phyloP scores from a whole-genome alignment of 108 stramenopile species.

The Fistulifera pelliculosa region DNA sequence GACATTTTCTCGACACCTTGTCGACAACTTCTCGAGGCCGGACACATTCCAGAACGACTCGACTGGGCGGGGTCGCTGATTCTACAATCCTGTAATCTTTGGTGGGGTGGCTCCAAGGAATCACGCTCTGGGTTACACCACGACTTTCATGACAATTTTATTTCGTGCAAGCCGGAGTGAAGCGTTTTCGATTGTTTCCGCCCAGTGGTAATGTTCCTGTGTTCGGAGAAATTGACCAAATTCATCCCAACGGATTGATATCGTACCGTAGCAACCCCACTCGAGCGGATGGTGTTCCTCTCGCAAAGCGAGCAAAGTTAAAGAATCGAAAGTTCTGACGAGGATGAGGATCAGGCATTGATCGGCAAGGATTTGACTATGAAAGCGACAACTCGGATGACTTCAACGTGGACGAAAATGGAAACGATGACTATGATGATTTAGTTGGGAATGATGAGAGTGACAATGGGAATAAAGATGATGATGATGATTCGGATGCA shows the following conservation, averaged over 20 bases:
- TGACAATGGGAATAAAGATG: constrained; percentile 6
- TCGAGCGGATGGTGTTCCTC: constrained; percentile 20
- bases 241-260: constrained; percentile 90
- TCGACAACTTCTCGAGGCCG: constrained; percentile 10
- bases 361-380: constrained; percentile 33
- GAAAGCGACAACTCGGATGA: constrained; percentile 18
- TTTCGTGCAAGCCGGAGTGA: constrained; percentile 72
- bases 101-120: constrained; percentile 65
- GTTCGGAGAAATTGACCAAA: constrained; percentile 43
- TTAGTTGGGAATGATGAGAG: constrained; percentile 5
- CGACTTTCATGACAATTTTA: constrained; percentile 99
- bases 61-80: constrained; percentile 35
- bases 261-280: constrained; percentile 49
- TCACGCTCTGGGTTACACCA: constrained; percentile 89
- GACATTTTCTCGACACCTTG: constrained; percentile 18
- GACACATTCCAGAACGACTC: constrained; percentile 9
- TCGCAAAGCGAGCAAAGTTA: neutral
- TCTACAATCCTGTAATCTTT: constrained; percentile 78
- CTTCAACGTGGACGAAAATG: constrained; percentile 11
- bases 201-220: constrained; percentile 61
- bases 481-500: neutral
- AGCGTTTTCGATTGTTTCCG: constrained; percentile 76
- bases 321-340: constrained; percentile 30
- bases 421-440: constrained; percentile 13
- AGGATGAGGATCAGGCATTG: constrained; percentile 31